phyloP scores from a whole-genome alignment of 805 yeast genomes.

The Cyberlindnera meyerae region DNA sequence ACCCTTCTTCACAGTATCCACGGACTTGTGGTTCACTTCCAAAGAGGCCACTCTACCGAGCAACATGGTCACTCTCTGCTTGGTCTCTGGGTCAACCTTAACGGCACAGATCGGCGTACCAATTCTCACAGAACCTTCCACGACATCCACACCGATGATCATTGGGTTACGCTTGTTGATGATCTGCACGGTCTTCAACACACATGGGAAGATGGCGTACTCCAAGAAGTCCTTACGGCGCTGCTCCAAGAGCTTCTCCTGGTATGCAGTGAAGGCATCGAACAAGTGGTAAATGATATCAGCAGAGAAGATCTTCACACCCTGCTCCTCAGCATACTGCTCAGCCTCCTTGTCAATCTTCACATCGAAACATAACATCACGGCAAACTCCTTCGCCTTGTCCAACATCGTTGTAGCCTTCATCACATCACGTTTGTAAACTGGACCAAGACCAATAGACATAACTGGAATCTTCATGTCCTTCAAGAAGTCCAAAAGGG shows the following conservation, averaged over 20 bases:
- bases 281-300: slow-evolving; percentile 95
- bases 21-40: slow-evolving; percentile 91
- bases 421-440: slow-evolving; percentile 96
- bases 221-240: slow-evolving; percentile 86
- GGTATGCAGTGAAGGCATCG: slow-evolving; percentile 91
- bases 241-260: slow-evolving; percentile 77
- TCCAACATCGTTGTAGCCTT: slow-evolving; percentile 96
- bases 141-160: slow-evolving; percentile 98
- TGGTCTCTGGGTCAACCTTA: slow-evolving; percentile 80
- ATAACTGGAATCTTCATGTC: slow-evolving; percentile 99
- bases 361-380: slow-evolving; percentile 98
- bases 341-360: slow-evolving; percentile 97
- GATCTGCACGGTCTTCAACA: slow-evolving; percentile 87
- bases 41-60: slow-evolving; percentile 89
- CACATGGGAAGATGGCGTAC: slow-evolving; percentile 93
- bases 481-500: slow-evolving; percentile 91
- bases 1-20: slow-evolving; percentile 79
- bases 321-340: slow-evolving; percentile 93
- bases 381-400: slow-evolving; percentile 90
- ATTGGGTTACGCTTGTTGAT: slow-evolving; percentile 98
- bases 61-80: slow-evolving; percentile 58
- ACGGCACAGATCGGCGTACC: slow-evolving; percentile 98
- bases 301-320: slow-evolving; percentile 88
- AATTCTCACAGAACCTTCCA: slow-evolving; percentile 80
- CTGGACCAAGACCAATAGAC: slow-evolving; percentile 98